These are phyloP conservation scores for Penicillium concentricum DNA, from an alignment of 2,329 filamentous ascomycete species.

Conservation along the genomic window DNA sequence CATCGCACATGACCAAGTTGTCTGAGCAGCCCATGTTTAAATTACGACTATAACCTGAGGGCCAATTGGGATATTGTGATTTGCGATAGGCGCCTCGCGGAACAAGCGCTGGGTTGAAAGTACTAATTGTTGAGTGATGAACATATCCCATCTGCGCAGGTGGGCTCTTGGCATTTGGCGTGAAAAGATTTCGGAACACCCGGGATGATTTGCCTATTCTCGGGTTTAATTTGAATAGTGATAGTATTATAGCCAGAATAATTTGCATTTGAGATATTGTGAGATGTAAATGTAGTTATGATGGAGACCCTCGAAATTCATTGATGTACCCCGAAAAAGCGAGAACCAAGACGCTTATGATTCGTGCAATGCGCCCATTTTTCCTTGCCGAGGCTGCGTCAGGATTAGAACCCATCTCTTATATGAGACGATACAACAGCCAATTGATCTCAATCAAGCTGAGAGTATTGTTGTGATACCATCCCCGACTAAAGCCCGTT, in stretches of 20 bases:
- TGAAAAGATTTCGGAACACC: neutral
- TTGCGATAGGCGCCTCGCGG: neutral
- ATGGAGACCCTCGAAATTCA: neutral
- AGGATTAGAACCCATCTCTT: too few relatives aligned
- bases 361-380: neutral
- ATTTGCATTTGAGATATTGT: neutral
- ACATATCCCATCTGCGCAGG: neutral
- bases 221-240: neutral
- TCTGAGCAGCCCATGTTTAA: neutral
- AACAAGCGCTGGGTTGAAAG: neutral
- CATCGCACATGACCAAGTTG: neutral
- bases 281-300: neutral
- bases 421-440: neutral
- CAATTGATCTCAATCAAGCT: neutral
- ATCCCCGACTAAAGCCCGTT: slow-evolving; percentile 17
- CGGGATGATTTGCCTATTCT: too few relatives aligned
- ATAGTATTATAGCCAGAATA: neutral
- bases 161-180: neutral
- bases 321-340: neutral
- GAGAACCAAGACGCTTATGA: neutral
- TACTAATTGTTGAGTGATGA: neutral
- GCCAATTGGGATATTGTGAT: too few relatives aligned
- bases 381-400: neutral
- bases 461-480: neutral
- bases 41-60: too few relatives aligned